Evolutionary conservation across 192 early-diverging fungal genomes (phyloP), one percentile per base, ranked within the genome.

Genomic region (Podila minutissima): DNA sequence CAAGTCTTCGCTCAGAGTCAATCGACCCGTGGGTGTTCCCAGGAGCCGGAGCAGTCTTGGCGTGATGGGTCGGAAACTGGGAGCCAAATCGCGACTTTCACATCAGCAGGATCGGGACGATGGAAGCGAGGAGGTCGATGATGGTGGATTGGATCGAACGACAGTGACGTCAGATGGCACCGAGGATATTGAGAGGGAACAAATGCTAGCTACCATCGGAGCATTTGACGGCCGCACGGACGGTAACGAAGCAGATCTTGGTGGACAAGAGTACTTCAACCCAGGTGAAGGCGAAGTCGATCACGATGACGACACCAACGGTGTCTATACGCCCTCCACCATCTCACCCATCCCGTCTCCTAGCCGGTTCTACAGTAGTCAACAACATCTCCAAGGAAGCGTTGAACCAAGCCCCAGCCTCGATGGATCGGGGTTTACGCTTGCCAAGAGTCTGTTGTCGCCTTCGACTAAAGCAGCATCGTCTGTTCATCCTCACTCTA

Each of bases 331-430:
- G 17, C 77, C 77, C n/a, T 81, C 77, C 4, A 81, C 77, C 12
- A 81, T 81, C 35, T 81, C 77, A 0, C 77, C 77, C 12, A 81
- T 81, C n/a, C 77, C 77, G 20, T 81, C 77, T 0, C 77, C 77
- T 5, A 62, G 77, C 29, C 50, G 77, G 41, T 49, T 81, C 22
- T 73, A 69, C 29, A 58, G 59, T 17, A 53, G 19, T 22, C 53
- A 55, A 26, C 53, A 55, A 22, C 53, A 55, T 2, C 24, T 55
- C 8, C 77, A 81, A 9, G 32, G 46, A 22, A 66, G 71, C 2
- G 57, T 15, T 60, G 15, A 81, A 19, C 71, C 61, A 5, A 81
- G 71, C 46, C 66, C 77, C 13, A 69, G 77, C 33, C 62, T 81
- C 7, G 77, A 81, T 2, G 62, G 61, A 5, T 51, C 71, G 20